These are phyloP conservation scores for Aphanomyces astaci DNA, from an alignment of 352 stramenopile species.

Conservation along the genomic window DNA sequence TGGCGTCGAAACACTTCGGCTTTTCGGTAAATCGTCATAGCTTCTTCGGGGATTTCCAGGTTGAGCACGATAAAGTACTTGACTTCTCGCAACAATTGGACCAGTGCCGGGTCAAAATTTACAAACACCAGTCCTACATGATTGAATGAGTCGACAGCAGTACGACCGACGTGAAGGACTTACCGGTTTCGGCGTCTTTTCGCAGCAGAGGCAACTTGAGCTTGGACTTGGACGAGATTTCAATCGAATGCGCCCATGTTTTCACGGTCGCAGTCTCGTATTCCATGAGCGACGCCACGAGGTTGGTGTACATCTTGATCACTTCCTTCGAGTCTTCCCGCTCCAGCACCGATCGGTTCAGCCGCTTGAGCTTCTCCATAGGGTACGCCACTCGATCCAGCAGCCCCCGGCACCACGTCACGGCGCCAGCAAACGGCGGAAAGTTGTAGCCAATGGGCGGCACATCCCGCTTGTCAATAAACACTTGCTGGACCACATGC, in stretches of 20 bases:
- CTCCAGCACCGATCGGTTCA: slow-evolving; percentile 96
- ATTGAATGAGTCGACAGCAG: too few species aligned
- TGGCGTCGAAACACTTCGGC: slow-evolving; percentile 95
- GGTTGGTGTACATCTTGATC: slow-evolving; percentile 94
- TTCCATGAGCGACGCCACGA: slow-evolving; percentile 94
- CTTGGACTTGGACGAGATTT: slow-evolving; percentile 91
- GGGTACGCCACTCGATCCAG: slow-evolving; percentile 94
- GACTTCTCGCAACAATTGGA: slow-evolving; percentile 95
- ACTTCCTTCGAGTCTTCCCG: slow-evolving; percentile 97
- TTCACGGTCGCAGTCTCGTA: slow-evolving; percentile 96
- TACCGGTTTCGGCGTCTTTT: slow-evolving; percentile 80
- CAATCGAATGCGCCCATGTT: slow-evolving; percentile 94
- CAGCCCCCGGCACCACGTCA: slow-evolving; percentile 94
- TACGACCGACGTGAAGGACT: too few species aligned
- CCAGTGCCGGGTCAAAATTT: slow-evolving; percentile 96
- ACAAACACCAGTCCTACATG: slow-evolving; percentile 65
- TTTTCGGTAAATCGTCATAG: slow-evolving; percentile 93
- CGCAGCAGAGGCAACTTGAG: slow-evolving; percentile 93
- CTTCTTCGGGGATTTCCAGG: slow-evolving; percentile 91
- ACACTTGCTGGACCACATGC: slow-evolving; percentile 94
- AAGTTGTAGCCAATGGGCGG: slow-evolving; percentile 94
- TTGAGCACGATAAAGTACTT: slow-evolving; percentile 95
- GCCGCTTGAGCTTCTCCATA: slow-evolving; percentile 94
- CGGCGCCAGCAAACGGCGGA: slow-evolving; percentile 89
- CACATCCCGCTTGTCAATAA: slow-evolving; percentile 88